Evolutionary conservation across 192 early-diverging fungal species (phyloP).

Genomic region (Helicostylum pulchrum): DNA sequence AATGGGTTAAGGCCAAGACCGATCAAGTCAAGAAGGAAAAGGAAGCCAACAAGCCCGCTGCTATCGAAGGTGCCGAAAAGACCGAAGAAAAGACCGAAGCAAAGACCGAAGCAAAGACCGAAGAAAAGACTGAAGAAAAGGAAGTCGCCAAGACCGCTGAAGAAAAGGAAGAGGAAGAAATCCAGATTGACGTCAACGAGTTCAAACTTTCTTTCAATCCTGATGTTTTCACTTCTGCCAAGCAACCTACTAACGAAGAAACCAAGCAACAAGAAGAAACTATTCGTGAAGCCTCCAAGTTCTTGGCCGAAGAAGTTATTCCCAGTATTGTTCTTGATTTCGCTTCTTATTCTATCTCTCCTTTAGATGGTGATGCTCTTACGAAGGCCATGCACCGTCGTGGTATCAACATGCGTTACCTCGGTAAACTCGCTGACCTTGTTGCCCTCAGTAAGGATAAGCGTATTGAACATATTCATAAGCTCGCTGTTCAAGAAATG

Average conservation of each 20-base stretch:
- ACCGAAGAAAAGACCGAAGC: constrained; percentile 14
- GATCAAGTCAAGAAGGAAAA: constrained; percentile 41
- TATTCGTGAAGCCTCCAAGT: constrained; percentile 75
- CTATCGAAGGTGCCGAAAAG: constrained; percentile 19
- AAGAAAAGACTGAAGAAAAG: constrained; percentile 18
- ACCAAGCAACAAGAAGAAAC: constrained; percentile 48
- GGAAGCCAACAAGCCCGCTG: constrained; percentile 29
- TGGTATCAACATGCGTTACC: constrained; percentile 97
- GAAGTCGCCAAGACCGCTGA: constrained; percentile 32
- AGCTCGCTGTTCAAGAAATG: constrained; percentile 85
- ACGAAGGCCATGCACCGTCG: constrained; percentile 83
- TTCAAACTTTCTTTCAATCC: constrained; percentile 57
- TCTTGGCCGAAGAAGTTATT: constrained; percentile 68
- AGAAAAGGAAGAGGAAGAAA: constrained; percentile 31
- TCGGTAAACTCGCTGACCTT: constrained; percentile 71
- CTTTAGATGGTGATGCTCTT: constrained; percentile 77
- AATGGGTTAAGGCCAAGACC: constrained; percentile 56
- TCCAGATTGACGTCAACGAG: constrained; percentile 34
- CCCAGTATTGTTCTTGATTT: constrained; percentile 63
- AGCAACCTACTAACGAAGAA: constrained; percentile 30
- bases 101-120: constrained; percentile 5
- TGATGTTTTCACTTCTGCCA: constrained; percentile 58
- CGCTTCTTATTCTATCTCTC: constrained; percentile 66
- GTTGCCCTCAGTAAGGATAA: constrained; percentile 59
- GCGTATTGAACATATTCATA: constrained; percentile 52